Evolutionary conservation across 176 grass and related monocot genomes (phyloP), one percentile per base, ranked within the genome.

Genomic region (Sorghum bicolor): DNA sequence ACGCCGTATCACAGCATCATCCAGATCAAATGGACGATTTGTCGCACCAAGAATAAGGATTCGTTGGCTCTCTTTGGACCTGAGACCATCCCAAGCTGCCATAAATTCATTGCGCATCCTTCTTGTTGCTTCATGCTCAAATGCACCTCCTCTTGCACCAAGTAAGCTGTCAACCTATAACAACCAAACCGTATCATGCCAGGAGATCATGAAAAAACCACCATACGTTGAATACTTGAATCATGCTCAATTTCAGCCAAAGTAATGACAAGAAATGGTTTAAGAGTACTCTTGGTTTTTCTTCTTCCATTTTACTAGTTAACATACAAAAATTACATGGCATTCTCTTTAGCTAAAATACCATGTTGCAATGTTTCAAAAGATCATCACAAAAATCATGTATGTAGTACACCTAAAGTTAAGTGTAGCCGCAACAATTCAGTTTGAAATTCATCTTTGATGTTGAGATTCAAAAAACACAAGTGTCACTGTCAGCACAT

Each of bases 81-180:
- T 88, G 76, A 99, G 84, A 32, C 96, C 93, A 87, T 99, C 93
- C 93, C 93, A 99, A 83, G 96, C 93, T 62, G 96, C 93, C 96
- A 99, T 99, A 87, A 99, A 99, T 86, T 96, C 96, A 31, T 96
- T 99, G 31, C 91, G 86, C 91, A 99, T 90, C 84, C 91, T 93
- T 85, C 96, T 89, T 83, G 96, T 99, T 87, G 96, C 96, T 87
- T 99, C 96, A 83, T 99, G 96, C 86, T 99, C 96, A 87, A 94
- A 90, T 72, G 89, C 87, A 63, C 96, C 96, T 74, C 96, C 96
- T 92, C 93, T 86, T 64, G 96, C 96, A 41, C 96, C 96, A 67
- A 99, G 91, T 83, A 99, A 87, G 81, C 93, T 96, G 44, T 99
- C 96, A 74, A 99, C 96, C 96, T 99, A 89, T 40, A 84, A 63